These are phyloP conservation scores for Trichoderma atrobrunneum DNA, from an alignment of 2,329 filamentous ascomycete genomes.

Conservation along the genomic window DNA sequence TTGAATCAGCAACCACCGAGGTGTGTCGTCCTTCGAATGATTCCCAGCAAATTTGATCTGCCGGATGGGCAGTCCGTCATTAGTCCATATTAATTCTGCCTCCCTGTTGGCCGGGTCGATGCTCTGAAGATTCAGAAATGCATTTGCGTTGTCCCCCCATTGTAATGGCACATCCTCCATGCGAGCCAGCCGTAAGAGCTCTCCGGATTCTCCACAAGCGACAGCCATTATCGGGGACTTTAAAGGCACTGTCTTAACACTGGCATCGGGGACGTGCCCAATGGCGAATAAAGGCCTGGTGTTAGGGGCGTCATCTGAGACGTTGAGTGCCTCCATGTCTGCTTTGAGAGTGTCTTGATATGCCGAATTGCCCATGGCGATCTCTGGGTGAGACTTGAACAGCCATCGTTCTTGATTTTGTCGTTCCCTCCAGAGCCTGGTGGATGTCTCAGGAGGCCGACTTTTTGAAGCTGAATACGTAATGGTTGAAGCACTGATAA, in stretches of 20 bases:
- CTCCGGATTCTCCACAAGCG: slow-evolving; percentile 55
- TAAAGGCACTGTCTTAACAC: slow-evolving; percentile 26
- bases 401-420: slow-evolving; percentile 49
- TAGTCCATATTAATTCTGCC: slow-evolving; percentile 53
- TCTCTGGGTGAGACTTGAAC: slow-evolving; percentile 49
- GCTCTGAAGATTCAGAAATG: slow-evolving; percentile 46
- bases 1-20: slow-evolving; percentile 54
- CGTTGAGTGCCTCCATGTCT: slow-evolving; percentile 34
- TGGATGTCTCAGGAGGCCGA: slow-evolving; percentile 25
- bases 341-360: slow-evolving; percentile 36
- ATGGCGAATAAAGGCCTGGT: slow-evolving; percentile 47
- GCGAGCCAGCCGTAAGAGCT: slow-evolving; percentile 54
- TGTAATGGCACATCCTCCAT: slow-evolving; percentile 50
- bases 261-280: slow-evolving; percentile 51
- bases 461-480: slow-evolving; percentile 35
- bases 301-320: slow-evolving; percentile 27
- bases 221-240: slow-evolving; percentile 43
- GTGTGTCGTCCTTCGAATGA: slow-evolving; percentile 32
- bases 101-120: slow-evolving; percentile 42
- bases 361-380: slow-evolving; percentile 39
- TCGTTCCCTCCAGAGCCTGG: slow-evolving; percentile 31
- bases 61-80: slow-evolving; percentile 48
- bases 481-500: slow-evolving; percentile 34
- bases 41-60: slow-evolving; percentile 50
- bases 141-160: slow-evolving; percentile 49